These are phyloP conservation scores for Tulasnella sp. DNA, from an alignment of 768 basidiomycete species.

Conservation along the genomic window DNA sequence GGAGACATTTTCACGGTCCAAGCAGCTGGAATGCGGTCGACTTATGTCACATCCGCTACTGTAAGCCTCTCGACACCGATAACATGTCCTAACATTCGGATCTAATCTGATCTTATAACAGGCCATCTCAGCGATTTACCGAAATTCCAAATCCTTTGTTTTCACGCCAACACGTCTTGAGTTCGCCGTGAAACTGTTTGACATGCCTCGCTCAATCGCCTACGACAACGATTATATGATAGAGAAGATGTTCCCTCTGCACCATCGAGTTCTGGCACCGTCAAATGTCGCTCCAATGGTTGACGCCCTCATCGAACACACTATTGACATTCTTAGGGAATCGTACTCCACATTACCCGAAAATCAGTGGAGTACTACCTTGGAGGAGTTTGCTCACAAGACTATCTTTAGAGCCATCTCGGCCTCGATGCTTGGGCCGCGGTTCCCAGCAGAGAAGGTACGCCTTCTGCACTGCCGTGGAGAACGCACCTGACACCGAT, in stretches of 20 bases:
- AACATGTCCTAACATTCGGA: no score
- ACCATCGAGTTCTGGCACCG: conserved; percentile 18
- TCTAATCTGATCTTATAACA: not conserved
- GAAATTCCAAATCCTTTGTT: conserved; percentile 30
- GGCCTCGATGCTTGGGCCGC: conserved; percentile 32
- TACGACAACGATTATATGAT: conserved; percentile 17
- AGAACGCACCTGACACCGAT: not conserved
- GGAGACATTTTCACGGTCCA: conserved; percentile 31
- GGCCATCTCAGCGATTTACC: conserved; percentile 21
- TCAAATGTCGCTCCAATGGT: conserved; percentile 6
- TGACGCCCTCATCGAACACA: conserved; percentile 8
- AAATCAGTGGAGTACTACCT: conserved; percentile 2
- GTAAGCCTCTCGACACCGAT: not conserved
- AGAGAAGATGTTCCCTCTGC: conserved; percentile 1
- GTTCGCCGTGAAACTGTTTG: conserved; percentile 8
- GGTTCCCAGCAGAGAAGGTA: conserved; percentile 29
- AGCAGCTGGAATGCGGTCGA: conserved; percentile 10
- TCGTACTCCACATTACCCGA: not conserved
- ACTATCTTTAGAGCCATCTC: conserved; percentile 26
- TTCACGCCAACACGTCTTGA: conserved; percentile 25
- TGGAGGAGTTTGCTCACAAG: no score
- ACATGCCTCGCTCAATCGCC: conserved; percentile 13
- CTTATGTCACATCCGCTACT: conserved; percentile 26
- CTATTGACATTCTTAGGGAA: not conserved
- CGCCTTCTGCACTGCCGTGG: not conserved